Percentiles rank a stretch among this genome's conserved stretches.
phyloP scores from a whole-genome alignment of 2,329 filamentous ascomycete species.

The Basipetospora sp. region DNA sequence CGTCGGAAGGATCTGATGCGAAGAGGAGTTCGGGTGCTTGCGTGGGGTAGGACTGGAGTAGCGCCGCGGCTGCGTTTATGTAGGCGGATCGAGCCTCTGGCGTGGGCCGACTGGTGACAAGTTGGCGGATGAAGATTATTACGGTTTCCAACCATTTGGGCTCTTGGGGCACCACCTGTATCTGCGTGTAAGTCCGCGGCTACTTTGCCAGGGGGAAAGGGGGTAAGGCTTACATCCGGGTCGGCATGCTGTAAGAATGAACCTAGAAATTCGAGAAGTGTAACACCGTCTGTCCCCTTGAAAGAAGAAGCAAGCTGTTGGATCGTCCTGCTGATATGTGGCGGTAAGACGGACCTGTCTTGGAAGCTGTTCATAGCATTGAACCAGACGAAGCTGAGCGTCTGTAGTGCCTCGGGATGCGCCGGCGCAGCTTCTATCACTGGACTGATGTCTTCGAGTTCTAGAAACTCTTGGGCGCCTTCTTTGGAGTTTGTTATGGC shows the following conservation, averaged over 20 bases:
- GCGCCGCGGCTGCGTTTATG: conserved; percentile 40
- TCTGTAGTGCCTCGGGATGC: conserved; percentile 37
- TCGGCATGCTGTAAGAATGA: conserved; percentile 35
- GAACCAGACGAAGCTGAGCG: conserved; percentile 43
- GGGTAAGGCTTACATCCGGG: conserved; percentile 24
- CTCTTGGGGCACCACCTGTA: conserved; percentile 31
- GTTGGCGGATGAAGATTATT: conserved; percentile 32
- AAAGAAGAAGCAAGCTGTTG: conserved; percentile 37
- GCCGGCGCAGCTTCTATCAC: conserved; percentile 42
- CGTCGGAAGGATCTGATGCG: conserved; percentile 23
- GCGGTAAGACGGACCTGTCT: conserved; percentile 17
- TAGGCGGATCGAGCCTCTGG: conserved; percentile 41
- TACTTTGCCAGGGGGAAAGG: neutral
- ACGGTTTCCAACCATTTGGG: conserved; percentile 39
- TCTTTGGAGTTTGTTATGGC: conserved; percentile 36
- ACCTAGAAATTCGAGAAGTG: conserved; percentile 42
- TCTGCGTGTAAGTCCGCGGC: conserved; percentile 6
- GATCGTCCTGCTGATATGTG: conserved; percentile 33
- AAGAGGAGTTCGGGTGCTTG: conserved; percentile 37
- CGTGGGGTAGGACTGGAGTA: conserved; percentile 40
- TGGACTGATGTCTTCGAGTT: conserved; percentile 35
- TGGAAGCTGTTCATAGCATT: conserved; percentile 25
- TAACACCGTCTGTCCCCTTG: conserved; percentile 44
- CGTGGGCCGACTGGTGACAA: conserved; percentile 41
- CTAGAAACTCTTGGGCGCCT: conserved; percentile 34